Evolutionary conservation across 2,329 filamentous ascomycete genomes (phyloP), one percentile per base, ranked within the genome.

Genomic region (Salinomyces thailandicus): DNA sequence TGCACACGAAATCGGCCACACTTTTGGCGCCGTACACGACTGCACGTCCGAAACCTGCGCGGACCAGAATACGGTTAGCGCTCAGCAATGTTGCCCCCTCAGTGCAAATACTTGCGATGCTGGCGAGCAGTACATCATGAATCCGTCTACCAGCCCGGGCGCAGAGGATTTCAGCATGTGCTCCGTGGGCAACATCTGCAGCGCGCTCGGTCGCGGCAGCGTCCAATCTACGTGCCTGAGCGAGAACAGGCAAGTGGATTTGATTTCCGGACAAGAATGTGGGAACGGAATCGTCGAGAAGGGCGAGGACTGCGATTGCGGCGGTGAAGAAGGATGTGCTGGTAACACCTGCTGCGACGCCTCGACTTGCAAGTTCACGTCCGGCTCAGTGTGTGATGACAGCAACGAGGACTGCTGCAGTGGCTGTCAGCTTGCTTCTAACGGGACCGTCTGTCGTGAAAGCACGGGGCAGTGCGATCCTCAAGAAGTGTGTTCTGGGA

Each of bases 201-300:
- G 82, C 5, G 86, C 85, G 18, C 70, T 98, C 45, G 77, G 74
- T 35, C 74, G 80, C 40, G 81, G 81, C 52, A 82, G 78, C 43
- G 80, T 93, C 58, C 81, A 83, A 44, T 77, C 77, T 0, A 62
- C 56, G 17, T 98, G 91, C 59, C 67, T 98, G 29, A 79, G 77
- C n/a, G 79, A 84, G 59, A 98, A 98, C 67, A 77, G 75, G 49
- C 79, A 83, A 46, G 77, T 98, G 31, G 72, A 75, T 19, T 91
- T 82, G 18, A 84, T 93, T 49, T 81, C 78, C 0, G 84, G 81
- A 37, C 81, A 80, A 49, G 79, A 87, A 55, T 98, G 91, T 61
- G 91, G 91, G 39, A 98, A 98, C 61, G 91, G 91, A 36, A 96
- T 98, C 47, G 91, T 98, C 34, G 91, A 96, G 62, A 68, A 73